phyloP scores from a whole-genome alignment of 129 eudicot species.

The Silybum marianum region DNA sequence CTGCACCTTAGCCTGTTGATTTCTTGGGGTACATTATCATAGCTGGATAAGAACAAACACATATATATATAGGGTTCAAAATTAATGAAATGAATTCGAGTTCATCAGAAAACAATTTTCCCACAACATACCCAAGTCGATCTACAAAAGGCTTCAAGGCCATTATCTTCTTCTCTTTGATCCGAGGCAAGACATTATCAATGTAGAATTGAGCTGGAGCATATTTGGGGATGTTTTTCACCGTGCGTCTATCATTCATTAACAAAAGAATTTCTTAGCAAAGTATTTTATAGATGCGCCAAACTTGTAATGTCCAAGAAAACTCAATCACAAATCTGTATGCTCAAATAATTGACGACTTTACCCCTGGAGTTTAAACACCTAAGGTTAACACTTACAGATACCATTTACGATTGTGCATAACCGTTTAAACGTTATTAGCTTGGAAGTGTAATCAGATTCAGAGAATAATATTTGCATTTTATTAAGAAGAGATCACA shows the following conservation, averaged over 20 bases:
- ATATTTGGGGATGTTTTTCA: slow-evolving; percentile 94
- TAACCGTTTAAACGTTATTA: not conserved
- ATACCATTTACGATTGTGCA: not conserved
- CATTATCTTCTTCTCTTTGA: slow-evolving; percentile 98
- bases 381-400: not conserved
- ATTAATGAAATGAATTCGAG: not conserved
- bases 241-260: slow-evolving; percentile 71
- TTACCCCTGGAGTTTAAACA: not conserved
- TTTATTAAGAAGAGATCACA: not conserved
- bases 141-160: slow-evolving; percentile 96
- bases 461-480: not conserved
- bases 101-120: not conserved
- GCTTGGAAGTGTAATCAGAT: not conserved
- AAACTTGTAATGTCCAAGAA: slow-evolving; percentile 9
- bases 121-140: slow-evolving; percentile 84
- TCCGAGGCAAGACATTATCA: slow-evolving; percentile 90
- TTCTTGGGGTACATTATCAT: slow-evolving; percentile 95
- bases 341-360: not conserved
- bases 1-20: slow-evolving; percentile 92
- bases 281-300: slow-evolving; percentile 6
- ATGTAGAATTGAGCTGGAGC: slow-evolving; percentile 96
- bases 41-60: slow-evolving; percentile 47
- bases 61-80: not conserved
- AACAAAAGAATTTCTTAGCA: slow-evolving; percentile 17
- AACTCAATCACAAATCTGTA: not conserved